Evolutionary conservation across 352 stramenopile genomes (phyloP), one percentile per base, ranked within the genome.

Genomic region (Pythium sukuiense): DNA sequence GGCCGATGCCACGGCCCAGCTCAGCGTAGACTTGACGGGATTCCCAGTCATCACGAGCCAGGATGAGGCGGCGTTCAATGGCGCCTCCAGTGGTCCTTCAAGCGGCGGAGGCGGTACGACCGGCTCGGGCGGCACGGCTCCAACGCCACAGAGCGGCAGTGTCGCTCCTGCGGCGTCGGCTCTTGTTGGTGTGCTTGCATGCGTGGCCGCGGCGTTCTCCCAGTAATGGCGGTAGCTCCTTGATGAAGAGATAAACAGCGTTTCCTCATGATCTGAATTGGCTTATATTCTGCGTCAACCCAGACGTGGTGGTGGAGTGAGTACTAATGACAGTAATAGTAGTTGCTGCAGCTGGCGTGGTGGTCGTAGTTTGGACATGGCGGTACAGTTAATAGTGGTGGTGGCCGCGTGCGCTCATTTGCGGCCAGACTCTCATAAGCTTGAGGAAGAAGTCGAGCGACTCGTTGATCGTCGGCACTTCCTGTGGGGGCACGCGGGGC

Each of bases 1-100:
- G 55, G 59, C 58, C 50, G 76, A 66, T 35, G 72, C 71, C 5
- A 82, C 68, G 14, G 79, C 77, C 7, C 73, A 81, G 55, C 26
- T 89, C n/a, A 64, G 79, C 33, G 70, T 89, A 49, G 76, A 89
- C 46, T 56, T 89, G 26, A 63, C 59, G 45, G 74, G 53, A 29
- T 74, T 89, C 35, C 81, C 81, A 2, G 58, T 61, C 37, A 85
- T 89, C 48, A 80, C 77, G 14, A 70, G 66, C 0, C 73, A 59
- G 8, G 81, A 87, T 26, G 71, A 86, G 52, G 68, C 70, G 0
- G 75, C 70, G 6, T 87, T 71, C 46, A 56, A 81, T 13, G 49
- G 6, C 12, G 35, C 13, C 27, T 52, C 39, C 5, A 37, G 45
- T 16, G 35, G 50, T 16, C 39, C 32, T 30, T 48, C 16, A 37